Conservation (phyloP, 2,329 filamentous ascomycete genomes). For the Lizonia empirigonia region DNA sequence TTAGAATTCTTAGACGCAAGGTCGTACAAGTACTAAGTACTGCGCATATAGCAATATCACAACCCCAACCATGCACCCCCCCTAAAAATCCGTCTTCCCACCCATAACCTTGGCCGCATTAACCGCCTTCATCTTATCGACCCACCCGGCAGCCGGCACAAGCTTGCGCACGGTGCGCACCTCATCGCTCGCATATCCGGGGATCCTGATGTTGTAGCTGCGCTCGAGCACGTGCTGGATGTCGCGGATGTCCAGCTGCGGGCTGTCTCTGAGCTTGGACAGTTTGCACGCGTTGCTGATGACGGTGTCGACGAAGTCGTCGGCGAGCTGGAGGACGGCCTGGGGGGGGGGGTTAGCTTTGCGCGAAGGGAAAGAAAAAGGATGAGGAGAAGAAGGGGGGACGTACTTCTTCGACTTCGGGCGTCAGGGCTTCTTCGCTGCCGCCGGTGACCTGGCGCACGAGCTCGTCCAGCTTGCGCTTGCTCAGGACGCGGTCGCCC, state of each 20-base stretch:
- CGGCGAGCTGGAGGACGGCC: slow-evolving; percentile 86
- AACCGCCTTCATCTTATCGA: slow-evolving; percentile 95
- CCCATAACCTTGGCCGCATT: slow-evolving; percentile 83
- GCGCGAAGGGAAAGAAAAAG: too few species aligned
- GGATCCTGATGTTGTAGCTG: slow-evolving; percentile 78
- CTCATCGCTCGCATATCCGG: slow-evolving; percentile 93
- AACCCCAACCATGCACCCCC: background rate
- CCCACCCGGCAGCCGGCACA: slow-evolving; percentile 86
- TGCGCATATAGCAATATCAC: background rate
- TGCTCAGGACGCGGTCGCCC: slow-evolving; percentile 90
- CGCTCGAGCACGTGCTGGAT: slow-evolving; percentile 63
- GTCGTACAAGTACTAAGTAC: background rate
- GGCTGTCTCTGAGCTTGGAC: slow-evolving; percentile 89
- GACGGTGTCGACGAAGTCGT: slow-evolving; percentile 93
- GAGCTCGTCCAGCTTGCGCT: slow-evolving; percentile 95
- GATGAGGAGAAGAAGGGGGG: background rate
- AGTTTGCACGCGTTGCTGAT: slow-evolving; percentile 86
- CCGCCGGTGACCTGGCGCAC: slow-evolving; percentile 92
- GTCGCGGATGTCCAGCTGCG: slow-evolving; percentile 80
- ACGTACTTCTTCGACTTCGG: slow-evolving; percentile 92
- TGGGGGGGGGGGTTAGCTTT: too few species aligned
- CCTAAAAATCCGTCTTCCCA: slow-evolving; percentile 50
- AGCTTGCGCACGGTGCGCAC: slow-evolving; percentile 93
- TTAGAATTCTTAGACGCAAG: background rate
- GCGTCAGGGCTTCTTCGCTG: slow-evolving; percentile 77